phyloP scores from a whole-genome alignment of 1,284 basidiomycete genomes.

The Apiotrichum veenhuisii region DNA sequence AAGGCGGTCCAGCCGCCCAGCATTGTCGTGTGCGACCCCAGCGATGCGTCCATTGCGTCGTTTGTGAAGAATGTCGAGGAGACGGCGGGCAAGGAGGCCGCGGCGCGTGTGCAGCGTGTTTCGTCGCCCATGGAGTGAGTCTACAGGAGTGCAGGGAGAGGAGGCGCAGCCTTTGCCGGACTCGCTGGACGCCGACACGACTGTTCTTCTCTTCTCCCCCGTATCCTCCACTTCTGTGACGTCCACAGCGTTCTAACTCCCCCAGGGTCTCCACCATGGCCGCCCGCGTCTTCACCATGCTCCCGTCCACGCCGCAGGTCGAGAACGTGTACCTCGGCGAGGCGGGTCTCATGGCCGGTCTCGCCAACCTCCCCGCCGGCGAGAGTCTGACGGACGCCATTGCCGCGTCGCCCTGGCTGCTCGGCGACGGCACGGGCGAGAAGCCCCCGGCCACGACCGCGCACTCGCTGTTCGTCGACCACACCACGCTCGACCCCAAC shows the following conservation, averaged over 20 bases:
- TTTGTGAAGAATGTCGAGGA: conserved; percentile 25
- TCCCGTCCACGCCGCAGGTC: conserved; percentile 52
- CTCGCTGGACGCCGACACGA: background rate
- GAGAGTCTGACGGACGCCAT: conserved; percentile 50
- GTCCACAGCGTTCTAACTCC: no score
- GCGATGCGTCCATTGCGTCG: conserved; percentile 26
- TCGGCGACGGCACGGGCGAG: conserved; percentile 1
- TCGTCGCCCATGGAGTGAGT: conserved; percentile 13
- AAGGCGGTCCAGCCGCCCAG: conserved; percentile 13
- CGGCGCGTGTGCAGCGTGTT: conserved; percentile 13
- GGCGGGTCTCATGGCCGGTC: conserved; percentile 29
- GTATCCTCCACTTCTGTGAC: background rate
- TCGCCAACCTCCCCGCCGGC: conserved; percentile 39
- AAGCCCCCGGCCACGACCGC: conserved; percentile 8
- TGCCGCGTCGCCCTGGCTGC: conserved; percentile 36
- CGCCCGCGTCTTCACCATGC: conserved; percentile 52
- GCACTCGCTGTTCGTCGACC: conserved; percentile 45
- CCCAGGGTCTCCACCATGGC: conserved; percentile 49
- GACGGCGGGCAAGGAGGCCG: conserved; percentile 12
- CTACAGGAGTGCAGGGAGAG: background rate
- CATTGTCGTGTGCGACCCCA: conserved; percentile 45
- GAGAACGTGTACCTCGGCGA: conserved; percentile 49
- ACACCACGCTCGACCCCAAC: conserved; percentile 45
- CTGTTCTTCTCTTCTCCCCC: background rate
- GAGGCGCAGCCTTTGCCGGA: background rate